phyloP scores from a whole-genome alignment of 352 stramenopile species.

The Peronospora destructor region DNA sequence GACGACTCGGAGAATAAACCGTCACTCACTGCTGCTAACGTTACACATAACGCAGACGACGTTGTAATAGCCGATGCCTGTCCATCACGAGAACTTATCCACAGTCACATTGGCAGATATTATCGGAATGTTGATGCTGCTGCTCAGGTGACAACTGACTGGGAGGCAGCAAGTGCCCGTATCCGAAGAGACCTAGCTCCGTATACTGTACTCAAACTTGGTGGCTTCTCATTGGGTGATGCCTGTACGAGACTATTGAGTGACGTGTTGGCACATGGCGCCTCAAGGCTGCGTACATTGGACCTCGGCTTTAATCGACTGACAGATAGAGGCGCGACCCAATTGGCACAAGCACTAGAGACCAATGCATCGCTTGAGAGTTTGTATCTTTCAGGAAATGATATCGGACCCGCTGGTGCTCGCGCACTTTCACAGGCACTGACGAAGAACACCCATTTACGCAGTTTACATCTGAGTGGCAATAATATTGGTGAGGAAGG shows the following conservation, averaged over 20 bases:
- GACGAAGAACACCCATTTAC: conserved; percentile 46
- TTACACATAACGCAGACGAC: neutral
- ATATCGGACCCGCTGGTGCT: conserved; percentile 58
- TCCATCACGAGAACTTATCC: conserved; percentile 58
- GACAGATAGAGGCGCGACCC: conserved; percentile 52
- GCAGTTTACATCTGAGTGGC: conserved; percentile 65
- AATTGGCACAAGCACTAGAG: conserved; percentile 51
- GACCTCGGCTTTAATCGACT: conserved; percentile 80
- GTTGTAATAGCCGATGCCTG: conserved; percentile 19
- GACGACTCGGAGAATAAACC: conserved; percentile 30
- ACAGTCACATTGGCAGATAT: conserved; percentile 49
- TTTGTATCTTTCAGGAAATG: conserved; percentile 77
- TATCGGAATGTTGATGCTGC: conserved; percentile 38
- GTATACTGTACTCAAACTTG: conserved; percentile 65
- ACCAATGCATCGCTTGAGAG: conserved; percentile 57
- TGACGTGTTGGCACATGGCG: conserved; percentile 39
- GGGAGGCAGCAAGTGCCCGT: conserved; percentile 35
- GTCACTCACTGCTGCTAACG: conserved; percentile 7
- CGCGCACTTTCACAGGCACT: conserved; percentile 44
- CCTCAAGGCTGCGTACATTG: conserved; percentile 43
- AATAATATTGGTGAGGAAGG: conserved; percentile 82
- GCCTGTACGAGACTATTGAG: conserved; percentile 48
- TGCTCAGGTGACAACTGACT: conserved; percentile 18
- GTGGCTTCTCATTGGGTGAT: conserved; percentile 74
- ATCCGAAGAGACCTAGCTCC: conserved; percentile 49